Conservation (phyloP, 2,329 filamentous ascomycete genomes). For the Neopestalotiopsis sp. region DNA sequence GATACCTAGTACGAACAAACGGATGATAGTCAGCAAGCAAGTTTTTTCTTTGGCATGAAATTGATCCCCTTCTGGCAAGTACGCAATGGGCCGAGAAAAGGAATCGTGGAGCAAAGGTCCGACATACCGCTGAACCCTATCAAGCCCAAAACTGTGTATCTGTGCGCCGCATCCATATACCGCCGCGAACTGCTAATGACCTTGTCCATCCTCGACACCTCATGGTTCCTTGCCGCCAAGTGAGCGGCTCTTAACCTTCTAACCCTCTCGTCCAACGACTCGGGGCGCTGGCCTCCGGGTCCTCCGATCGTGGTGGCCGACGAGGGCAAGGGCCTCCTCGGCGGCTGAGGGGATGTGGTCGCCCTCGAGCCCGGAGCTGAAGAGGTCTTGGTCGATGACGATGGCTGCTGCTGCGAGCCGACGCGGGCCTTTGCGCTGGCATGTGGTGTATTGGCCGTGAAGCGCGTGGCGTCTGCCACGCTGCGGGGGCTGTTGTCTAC, state of each 20-base stretch:
- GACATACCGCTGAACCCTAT: slow-evolving; percentile 62
- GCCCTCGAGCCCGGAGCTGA: slow-evolving; percentile 11
- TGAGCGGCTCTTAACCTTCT: slow-evolving; percentile 71
- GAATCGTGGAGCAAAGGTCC: background rate
- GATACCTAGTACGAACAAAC: slow-evolving; percentile 44
- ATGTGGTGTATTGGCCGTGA: slow-evolving; percentile 73
- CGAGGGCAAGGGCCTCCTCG: slow-evolving; percentile 19
- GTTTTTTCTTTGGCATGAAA: background rate
- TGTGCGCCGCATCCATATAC: slow-evolving; percentile 61
- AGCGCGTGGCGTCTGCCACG: slow-evolving; percentile 81
- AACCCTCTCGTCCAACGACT: slow-evolving; percentile 74
- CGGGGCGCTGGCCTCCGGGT: slow-evolving; percentile 41
- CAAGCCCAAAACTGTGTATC: slow-evolving; percentile 58
- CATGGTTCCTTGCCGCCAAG: slow-evolving; percentile 66
- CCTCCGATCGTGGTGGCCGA: slow-evolving; percentile 25
- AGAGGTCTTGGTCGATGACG: slow-evolving; percentile 36
- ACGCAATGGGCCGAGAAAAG: background rate
- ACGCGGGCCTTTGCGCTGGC: slow-evolving; percentile 63
- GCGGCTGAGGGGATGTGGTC: slow-evolving; percentile 6
- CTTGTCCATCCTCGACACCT: slow-evolving; percentile 57
- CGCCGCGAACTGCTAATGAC: slow-evolving; percentile 53
- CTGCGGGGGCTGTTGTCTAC: slow-evolving; percentile 59
- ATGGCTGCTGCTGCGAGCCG: slow-evolving; percentile 27
- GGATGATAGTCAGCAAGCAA: background rate
- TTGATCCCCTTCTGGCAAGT: no score